Evolutionary conservation across 2,329 filamentous ascomycete species (phyloP).

Genomic region (Teratosphaeria gauchensis): DNA sequence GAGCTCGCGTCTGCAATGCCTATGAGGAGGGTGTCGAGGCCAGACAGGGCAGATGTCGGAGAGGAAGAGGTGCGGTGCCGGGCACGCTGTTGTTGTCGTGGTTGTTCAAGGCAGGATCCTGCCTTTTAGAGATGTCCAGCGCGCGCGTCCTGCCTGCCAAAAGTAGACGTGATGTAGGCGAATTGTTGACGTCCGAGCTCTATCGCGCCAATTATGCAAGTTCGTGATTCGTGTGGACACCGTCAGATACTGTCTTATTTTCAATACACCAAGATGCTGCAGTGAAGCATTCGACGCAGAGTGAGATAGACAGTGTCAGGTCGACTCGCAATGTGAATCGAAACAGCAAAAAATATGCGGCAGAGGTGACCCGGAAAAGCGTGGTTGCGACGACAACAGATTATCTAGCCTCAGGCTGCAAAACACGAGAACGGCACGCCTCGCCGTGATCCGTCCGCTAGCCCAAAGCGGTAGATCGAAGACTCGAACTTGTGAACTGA

Average conservation of each 20-base stretch:
- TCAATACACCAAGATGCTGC: not conserved
- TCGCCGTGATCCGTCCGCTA: too few relatives aligned
- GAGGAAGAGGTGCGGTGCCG: not conserved
- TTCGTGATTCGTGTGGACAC: too few relatives aligned
- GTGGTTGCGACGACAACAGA: too few relatives aligned
- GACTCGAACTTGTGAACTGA: too few relatives aligned
- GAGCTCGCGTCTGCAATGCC: not conserved
- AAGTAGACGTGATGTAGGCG: not conserved
- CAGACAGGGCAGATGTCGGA: not conserved
- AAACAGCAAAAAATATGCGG: too few relatives aligned
- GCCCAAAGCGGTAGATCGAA: too few relatives aligned
- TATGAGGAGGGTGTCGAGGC: slow-evolving; percentile 6
- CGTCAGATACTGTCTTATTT: not conserved
- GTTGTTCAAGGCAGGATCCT: not conserved
- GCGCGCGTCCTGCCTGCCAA: not conserved
- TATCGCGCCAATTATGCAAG: too few relatives aligned
- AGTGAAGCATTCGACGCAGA: too few relatives aligned
- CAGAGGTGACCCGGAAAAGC: too few relatives aligned
- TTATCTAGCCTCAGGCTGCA: too few relatives aligned
- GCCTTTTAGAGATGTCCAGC: not conserved
- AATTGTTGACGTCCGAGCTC: not conserved
- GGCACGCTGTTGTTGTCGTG: not conserved
- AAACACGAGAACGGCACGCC: not conserved
- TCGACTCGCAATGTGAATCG: too few relatives aligned
- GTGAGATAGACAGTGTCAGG: too few relatives aligned